Base-by-base conservation (phyloP, 352 stramenopile genomes). In the Phytopythium montanum region DNA sequence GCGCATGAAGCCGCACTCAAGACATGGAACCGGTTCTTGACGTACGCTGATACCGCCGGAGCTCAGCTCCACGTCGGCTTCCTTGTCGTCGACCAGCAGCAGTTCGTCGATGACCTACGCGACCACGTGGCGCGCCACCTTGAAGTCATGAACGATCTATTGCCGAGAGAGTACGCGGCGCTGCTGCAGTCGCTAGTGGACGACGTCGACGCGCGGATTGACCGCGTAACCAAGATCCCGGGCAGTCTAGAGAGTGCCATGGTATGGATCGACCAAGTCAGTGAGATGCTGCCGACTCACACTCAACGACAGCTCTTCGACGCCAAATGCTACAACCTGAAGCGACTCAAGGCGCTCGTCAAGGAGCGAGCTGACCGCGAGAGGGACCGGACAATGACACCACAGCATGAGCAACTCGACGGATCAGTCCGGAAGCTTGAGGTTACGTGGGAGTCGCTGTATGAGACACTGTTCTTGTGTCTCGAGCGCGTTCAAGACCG, bases 381-480 rank as follows among this genome's bases (percentile, higher is more conserved):
- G 10, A 33, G 13, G 4, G 21, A 26, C 5, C 12, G 33, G 13
- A 34, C 23, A 6, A 5, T 10, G 25, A 36, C 28, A 12, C 31
- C 53, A 0, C 36, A 74, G 0, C 13, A 59, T 21, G 34, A 36
- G 36, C 69, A 49, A 18, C 42, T 52, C n/a, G 51, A 54, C 31
- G 53, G 67, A 16, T 69, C 33, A 31, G 70, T 87, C 26, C 71
- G 65, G 14, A 86, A 78, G 28, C 66, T 85, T 0, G 79, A 91
- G 25, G 48, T 80, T 12, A 70, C 71, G 42, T 91, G 81, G 79
- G 81, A 86, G 14, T 88, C 79, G 18, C 72, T 75, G 0, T 81
- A 76, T 38, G 81, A 91, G 14, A 89, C 81, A 2, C 38, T 89
- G 3, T 54, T 87, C 10, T 51, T 81, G n/a, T 91, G 81, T 25